Base-by-base conservation (phyloP, 2,329 filamentous ascomycete species). In the Aaosphaeria pasadenensis region DNA sequence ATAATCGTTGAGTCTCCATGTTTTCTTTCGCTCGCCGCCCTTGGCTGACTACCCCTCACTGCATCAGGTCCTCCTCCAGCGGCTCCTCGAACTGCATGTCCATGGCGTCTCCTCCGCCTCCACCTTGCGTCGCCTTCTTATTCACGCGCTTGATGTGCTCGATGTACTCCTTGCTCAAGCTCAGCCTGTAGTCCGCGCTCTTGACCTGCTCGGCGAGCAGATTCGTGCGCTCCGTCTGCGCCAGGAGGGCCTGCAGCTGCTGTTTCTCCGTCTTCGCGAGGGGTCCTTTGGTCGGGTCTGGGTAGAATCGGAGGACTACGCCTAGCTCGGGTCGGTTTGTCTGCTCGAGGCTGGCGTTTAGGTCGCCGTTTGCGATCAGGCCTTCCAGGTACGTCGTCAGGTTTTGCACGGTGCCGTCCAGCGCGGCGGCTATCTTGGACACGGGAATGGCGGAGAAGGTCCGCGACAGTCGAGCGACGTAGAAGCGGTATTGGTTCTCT, bases 401-500 rank as follows among this genome's bases (percentile, higher is more conserved):
- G 33, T 76, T 75, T 4, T 79, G 74, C 0, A 75, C 61, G n/a
- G 75, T 70, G 11, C 75, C 70, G 6, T 76, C 74, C 28, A 85
- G 66, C 13, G 77, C 74, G 30, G 69, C 69, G 0, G 79, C 73
- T 30, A 84, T 77, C 43, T 78, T 77, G 5, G 74, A 68, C 7
- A 86, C 71, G 4, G 81, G 78, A 32, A 86, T 73, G 5, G 83
- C 81, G 31, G 80, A 78, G 63, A 92, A 96, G 4, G 89, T 84
- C 45, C 82, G 80, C 40, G 85, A 84, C 29, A 97, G 77, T 50
- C 84, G 84, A 32, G 86, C 76, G 48, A 97, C 82, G 50, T 88
- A 85, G 74, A 87, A 90, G 58, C 85, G 84, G 57, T 88, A 84
- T 63, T 91, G 89, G 7, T 87, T 84, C 17, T 80, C 74, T 36